A percentile compares a stretch with the other conserved stretches of the same genome.
These are phyloP conservation scores for Candida andamanensis DNA, from an alignment of 805 yeast species.

Conservation along the genomic window DNA sequence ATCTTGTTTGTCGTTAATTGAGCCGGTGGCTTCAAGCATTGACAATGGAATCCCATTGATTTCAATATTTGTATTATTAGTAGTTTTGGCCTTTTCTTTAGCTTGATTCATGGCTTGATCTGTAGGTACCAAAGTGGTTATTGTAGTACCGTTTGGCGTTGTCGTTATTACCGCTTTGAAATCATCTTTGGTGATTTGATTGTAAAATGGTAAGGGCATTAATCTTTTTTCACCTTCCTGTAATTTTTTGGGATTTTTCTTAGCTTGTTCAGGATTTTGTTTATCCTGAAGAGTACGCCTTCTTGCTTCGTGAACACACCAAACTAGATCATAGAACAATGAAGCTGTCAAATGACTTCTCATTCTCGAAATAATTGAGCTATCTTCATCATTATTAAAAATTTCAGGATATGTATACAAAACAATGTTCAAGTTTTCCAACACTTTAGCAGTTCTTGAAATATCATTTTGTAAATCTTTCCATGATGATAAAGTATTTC, in stretches of 20 bases:
- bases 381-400: constrained; percentile 53
- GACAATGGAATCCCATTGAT: constrained; percentile 66
- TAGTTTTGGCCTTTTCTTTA: constrained; percentile 46
- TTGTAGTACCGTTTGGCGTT: constrained; percentile 88
- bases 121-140: constrained; percentile 85
- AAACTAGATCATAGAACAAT: constrained; percentile 82
- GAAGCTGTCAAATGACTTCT: constrained; percentile 91
- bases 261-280: constrained; percentile 12
- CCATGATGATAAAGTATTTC: constrained; percentile 91
- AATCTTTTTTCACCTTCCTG: constrained; percentile 30
- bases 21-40: constrained; percentile 78
- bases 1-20: constrained; percentile 9
- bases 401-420: constrained; percentile 83
- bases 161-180: constrained; percentile 81
- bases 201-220: constrained; percentile 82
- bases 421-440: constrained; percentile 84
- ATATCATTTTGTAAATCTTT: constrained; percentile 85
- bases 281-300: constrained; percentile 48
- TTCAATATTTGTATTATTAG: constrained; percentile 46
- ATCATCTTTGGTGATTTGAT: constrained; percentile 85
- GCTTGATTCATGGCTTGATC: constrained; percentile 67
- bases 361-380: constrained; percentile 71
- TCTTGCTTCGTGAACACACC: constrained; percentile 93
- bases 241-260: constrained; percentile 3
- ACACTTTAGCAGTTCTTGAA: constrained; percentile 83